phyloP scores from a whole-genome alignment of 768 basidiomycete genomes.

The Kockovaella imperatae region DNA sequence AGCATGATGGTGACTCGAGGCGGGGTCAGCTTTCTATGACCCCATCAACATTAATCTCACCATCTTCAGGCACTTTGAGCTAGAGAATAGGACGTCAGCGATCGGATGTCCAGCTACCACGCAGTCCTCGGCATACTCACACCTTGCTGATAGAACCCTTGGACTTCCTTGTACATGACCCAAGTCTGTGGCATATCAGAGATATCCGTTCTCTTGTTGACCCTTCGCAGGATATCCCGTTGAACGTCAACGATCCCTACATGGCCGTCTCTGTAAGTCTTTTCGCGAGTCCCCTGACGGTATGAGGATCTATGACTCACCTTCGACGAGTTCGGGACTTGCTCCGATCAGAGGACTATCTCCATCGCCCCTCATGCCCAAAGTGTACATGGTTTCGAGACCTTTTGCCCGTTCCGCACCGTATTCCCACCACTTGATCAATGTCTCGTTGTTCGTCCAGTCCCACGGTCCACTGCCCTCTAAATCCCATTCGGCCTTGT shows the following conservation, averaged over 20 bases:
- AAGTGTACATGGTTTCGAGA: conserved; percentile 58
- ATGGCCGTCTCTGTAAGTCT: conserved; percentile 47
- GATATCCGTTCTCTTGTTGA: conserved; percentile 48
- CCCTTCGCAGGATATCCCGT: conserved; percentile 52
- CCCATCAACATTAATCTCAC: no score
- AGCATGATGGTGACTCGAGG: conserved; percentile 19
- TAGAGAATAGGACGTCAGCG: not conserved
- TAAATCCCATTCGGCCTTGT: conserved; percentile 58
- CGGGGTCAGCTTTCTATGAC: no score
- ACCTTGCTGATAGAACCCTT: conserved; percentile 52
- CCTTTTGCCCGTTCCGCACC: conserved; percentile 56
- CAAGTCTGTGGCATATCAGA: conserved; percentile 58
- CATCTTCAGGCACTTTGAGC: conserved; percentile 29
- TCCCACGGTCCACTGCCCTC: conserved; percentile 59
- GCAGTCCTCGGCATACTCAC: conserved; percentile 11
- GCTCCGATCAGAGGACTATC: conserved; percentile 41
- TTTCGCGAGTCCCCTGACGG: no score
- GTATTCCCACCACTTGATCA: conserved; percentile 58
- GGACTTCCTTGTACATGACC: conserved; percentile 56
- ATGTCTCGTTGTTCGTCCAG: conserved; percentile 51
- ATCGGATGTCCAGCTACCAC: not conserved
- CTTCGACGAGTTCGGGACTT: conserved; percentile 18
- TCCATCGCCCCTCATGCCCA: conserved; percentile 59
- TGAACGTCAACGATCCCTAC: conserved; percentile 55
- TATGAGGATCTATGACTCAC: conserved; percentile 17